Evolutionary conservation across 202 grass and related monocot species (phyloP), one percentile per base, ranked within the genome.

Genomic region (Hordeum pubiflorum): DNA sequence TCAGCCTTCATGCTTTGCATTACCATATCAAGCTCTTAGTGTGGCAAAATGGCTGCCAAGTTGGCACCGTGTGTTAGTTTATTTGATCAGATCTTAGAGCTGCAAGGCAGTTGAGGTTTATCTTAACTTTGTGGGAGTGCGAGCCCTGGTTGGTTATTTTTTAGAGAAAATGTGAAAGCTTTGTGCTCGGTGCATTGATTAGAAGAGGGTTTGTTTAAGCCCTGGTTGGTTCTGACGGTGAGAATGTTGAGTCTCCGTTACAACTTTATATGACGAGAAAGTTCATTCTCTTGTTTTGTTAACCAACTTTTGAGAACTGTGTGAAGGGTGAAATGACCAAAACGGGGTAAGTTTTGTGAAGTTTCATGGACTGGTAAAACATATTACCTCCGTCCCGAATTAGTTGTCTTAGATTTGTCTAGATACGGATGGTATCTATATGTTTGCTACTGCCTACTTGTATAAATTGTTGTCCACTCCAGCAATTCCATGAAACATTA

Each of bases 401-500:
- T 29, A 29, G 27, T 29, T 29, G 27, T 29, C 27, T 29, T 29
- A 29, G 27, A 29, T 29, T 29, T 29, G 27, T 29, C 27, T 29
- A 29, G 27, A 29, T 29, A 29, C 27, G 2, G 27, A 29, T 29
- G 27, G 27, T 29, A 29, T 29, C 27, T 29, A 29, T 22, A 33
- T 72, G 12, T 20, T 76, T 11, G 13, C 34, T 78, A 10, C 31
- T 38, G 4, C 27, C 18, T 72, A 9, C 78, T 85, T 9, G 85
- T 52, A 10, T 67, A 39, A 40, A 23, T n/a, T 79, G 6, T 74
- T 57, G 10, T 83, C 75, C 79, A 58, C 13, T 63, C 17, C 92
- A 99, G 96, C 85, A 89, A 99, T 99, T 99, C 71, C 87, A 90
- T 50, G 85, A 93, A 52, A 79, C 80, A 75, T 57, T 99, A 67